Percentiles rank a stretch among this genome's conserved stretches.
Evolutionary conservation across 495 filamentous ascomycete species (phyloP).

Genomic region (Podospora didyma): DNA sequence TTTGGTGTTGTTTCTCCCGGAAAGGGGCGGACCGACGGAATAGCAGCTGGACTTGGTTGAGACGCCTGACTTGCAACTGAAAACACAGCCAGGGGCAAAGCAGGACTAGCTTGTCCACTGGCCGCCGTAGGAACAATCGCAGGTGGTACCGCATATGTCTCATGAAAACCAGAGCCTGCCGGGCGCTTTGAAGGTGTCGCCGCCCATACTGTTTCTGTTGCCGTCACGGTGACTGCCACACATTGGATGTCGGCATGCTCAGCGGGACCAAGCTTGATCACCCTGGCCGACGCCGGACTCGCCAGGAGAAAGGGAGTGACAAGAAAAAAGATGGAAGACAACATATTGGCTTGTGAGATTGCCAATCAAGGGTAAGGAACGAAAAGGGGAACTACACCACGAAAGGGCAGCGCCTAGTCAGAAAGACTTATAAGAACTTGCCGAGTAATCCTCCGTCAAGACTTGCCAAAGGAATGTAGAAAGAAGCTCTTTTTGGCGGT

Average conservation of each 20-base stretch:
- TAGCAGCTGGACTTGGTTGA: not conserved
- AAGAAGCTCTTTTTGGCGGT: slow-evolving; percentile 10
- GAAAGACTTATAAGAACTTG: slow-evolving; percentile 7
- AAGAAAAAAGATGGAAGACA: slow-evolving; percentile 13
- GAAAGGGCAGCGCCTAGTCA: not conserved
- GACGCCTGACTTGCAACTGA: not conserved
- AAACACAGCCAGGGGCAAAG: not conserved
- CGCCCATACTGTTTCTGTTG: slow-evolving; percentile 6
- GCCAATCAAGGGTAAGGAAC: slow-evolving; percentile 8
- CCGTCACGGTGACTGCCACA: slow-evolving; percentile 5
- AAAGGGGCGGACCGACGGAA: not conserved
- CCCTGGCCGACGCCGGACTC: slow-evolving; percentile 6
- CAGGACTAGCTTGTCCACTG: not conserved
- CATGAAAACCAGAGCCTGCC: not conserved
- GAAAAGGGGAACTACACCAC: not conserved
- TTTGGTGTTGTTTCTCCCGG: not conserved
- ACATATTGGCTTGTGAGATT: slow-evolving; percentile 5
- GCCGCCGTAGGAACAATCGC: not conserved
- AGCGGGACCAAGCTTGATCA: slow-evolving; percentile 5
- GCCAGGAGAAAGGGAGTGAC: slow-evolving; percentile 15
- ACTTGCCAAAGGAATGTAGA: slow-evolving; percentile 9
- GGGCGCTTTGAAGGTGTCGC: not conserved
- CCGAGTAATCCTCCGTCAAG: slow-evolving; percentile 2
- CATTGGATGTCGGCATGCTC: slow-evolving; percentile 10
- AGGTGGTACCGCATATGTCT: not conserved